Percentiles rank a stretch among this genome's conserved stretches.
Conservation (phyloP, 1,284 basidiomycete species). For the Leccinum pseudoinsigne region DNA sequence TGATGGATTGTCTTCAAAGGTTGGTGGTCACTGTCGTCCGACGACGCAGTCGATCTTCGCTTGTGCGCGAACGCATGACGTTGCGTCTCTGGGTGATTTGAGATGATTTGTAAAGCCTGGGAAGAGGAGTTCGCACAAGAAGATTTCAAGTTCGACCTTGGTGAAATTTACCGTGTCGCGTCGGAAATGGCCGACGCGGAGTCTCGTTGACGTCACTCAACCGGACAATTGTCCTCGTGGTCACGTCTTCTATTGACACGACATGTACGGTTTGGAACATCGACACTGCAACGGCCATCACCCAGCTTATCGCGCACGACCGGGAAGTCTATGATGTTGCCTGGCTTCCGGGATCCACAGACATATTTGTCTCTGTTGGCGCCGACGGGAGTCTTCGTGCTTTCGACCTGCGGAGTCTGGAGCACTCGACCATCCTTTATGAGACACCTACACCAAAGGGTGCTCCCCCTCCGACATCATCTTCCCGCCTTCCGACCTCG, state of each 20-base stretch:
- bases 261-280: conserved; percentile 98
- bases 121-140: too few species aligned
- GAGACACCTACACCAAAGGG: conserved; percentile 86
- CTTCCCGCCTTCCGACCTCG: conserved; percentile 70
- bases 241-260: conserved; percentile 96
- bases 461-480: conserved; percentile 55
- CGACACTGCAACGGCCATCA: conserved; percentile 92
- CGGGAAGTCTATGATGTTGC: conserved; percentile 97
- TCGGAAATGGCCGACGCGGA: too few species aligned
- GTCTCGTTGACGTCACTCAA: too few species aligned
- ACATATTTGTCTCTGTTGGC: conserved; percentile 98
- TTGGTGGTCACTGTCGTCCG: too few species aligned
- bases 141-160: too few species aligned
- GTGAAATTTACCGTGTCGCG: too few species aligned
- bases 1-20: too few species aligned
- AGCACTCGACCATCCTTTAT: conserved; percentile 98
- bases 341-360: conserved; percentile 97
- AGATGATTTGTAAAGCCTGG: too few species aligned
- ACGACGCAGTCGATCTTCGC: too few species aligned
- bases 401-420: conserved; percentile 93
- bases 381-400: conserved; percentile 96
- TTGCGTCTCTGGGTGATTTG: too few species aligned
- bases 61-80: too few species aligned
- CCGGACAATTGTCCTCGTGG: conserved; percentile 52
- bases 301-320: conserved; percentile 98